phyloP scores from a whole-genome alignment of 2,329 filamentous ascomycete species.

The Alternaria metachromatica region DNA sequence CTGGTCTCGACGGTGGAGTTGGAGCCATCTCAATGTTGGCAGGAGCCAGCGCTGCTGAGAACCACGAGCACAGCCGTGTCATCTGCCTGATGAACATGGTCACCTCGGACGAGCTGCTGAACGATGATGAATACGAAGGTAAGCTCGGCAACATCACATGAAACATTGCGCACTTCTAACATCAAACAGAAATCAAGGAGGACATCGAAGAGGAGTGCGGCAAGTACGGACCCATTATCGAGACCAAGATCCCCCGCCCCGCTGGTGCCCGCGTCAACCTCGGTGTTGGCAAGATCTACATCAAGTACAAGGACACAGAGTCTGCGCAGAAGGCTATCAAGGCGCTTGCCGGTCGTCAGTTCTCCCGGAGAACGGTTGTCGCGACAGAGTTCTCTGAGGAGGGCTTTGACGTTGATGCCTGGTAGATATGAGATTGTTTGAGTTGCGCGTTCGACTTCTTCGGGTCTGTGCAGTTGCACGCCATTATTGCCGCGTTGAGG shows the following conservation, averaged over 20 bases:
- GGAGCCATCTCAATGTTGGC: slow-evolving; percentile 98
- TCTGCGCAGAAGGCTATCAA: slow-evolving; percentile 83
- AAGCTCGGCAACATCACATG: slow-evolving; percentile 51
- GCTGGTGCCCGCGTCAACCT: slow-evolving; percentile 81
- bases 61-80: slow-evolving; percentile 78
- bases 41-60: slow-evolving; percentile 78
- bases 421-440: slow-evolving; percentile 60
- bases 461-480: slow-evolving; percentile 6
- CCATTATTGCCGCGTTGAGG: background rate
- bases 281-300: slow-evolving; percentile 96
- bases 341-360: slow-evolving; percentile 92
- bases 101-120: slow-evolving; percentile 90
- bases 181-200: slow-evolving; percentile 84
- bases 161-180: slow-evolving; percentile 7
- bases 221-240: slow-evolving; percentile 85
- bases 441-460: slow-evolving; percentile 1
- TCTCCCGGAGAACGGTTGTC: slow-evolving; percentile 94
- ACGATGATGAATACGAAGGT: slow-evolving; percentile 93
- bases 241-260: slow-evolving; percentile 93
- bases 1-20: slow-evolving; percentile 92
- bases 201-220: slow-evolving; percentile 91
- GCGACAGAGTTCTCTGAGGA: slow-evolving; percentile 98
- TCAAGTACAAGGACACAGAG: slow-evolving; percentile 85
- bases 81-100: slow-evolving; percentile 98
- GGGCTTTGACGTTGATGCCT: slow-evolving; percentile 91